Percentiles rank a stretch among this genome's conserved stretches.
phyloP scores from a whole-genome alignment of 1,284 basidiomycete genomes.

The Cystobasidium slooffiae region DNA sequence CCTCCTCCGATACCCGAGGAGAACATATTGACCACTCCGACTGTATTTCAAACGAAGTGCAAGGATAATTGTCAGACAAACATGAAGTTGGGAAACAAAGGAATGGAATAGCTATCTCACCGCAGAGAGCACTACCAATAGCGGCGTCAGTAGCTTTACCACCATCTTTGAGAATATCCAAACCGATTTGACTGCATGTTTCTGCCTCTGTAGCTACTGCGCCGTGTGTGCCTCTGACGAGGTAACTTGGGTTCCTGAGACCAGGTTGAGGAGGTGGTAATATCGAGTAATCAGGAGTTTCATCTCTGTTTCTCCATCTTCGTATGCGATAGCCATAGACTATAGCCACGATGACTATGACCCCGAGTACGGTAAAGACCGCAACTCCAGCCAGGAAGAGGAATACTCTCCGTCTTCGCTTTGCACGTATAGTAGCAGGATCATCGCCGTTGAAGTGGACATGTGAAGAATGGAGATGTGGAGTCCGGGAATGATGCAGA shows the following conservation, averaged over 20 bases:
- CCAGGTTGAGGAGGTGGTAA: constrained; percentile 52
- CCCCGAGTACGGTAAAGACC: constrained; percentile 18
- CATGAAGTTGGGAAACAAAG: too few relatives aligned
- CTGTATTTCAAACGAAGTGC: constrained; percentile 36
- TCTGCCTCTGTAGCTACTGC: constrained; percentile 86
- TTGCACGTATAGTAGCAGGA: background rate
- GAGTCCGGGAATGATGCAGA: background rate
- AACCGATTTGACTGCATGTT: constrained; percentile 80
- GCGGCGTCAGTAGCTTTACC: constrained; percentile 91
- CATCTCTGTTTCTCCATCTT: constrained; percentile 12
- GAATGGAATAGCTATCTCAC: constrained; percentile 14
- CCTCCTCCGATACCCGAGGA: constrained; percentile 84
- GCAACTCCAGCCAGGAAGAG: constrained; percentile 17
- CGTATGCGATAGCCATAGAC: constrained; percentile 30
- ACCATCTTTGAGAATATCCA: constrained; percentile 66
- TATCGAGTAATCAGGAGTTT: constrained; percentile 36
- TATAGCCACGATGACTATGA: constrained; percentile 22
- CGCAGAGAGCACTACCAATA: constrained; percentile 77
- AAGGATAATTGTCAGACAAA: background rate
- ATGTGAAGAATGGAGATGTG: background rate
- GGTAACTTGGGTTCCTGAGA: constrained; percentile 70
- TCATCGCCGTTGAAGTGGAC: constrained; percentile 8
- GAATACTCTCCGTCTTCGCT: constrained; percentile 19
- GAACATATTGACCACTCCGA: constrained; percentile 87
- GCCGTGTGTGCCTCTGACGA: constrained; percentile 72